Base-by-base conservation (phyloP, 768 basidiomycete genomes). In the Lentinula sp. region DNA sequence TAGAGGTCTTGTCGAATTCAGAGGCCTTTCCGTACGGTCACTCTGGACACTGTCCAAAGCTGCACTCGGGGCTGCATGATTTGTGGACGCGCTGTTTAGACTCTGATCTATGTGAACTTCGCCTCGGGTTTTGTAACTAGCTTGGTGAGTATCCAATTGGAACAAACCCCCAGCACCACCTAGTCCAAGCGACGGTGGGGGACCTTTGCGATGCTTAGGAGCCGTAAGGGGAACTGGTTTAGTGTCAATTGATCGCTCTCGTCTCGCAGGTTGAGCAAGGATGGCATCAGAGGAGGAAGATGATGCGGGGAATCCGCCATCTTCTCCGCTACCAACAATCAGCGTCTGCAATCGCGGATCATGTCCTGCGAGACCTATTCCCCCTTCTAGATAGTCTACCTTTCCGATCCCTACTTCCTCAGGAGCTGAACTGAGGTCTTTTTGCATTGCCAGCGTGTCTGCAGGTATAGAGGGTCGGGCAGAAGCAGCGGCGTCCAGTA, bases 361-460 rank as follows among this genome's bases (percentile, higher is more conserved):
- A 50, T 80, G 78, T 3, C 83, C 80, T 6, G 86, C 88, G 6
- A 77, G 78, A 21, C 83, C 77, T 37, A 92, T 80, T 15, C 91
- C 91, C 7, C 91, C 89, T 43, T 84, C 78, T 35, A 93, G 76
- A 74, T 89, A 93, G 68, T 86, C 81, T 9, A 84, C 83, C 53
- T 70, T 76, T 64, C 84, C 84, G 54, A 77, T 75, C 54, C 69
- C 72, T 4, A n/a, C 42, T 40, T 46, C 45, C n/a, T 59, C 57
- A 4, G 55, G 55, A 3, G 11, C 55, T 13, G 46, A 35, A 7
- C 45, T 31, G 9, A 59, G 18, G n/a, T 46, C 43, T 18, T 34
- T 16, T 5, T 18, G 45, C 13, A 59, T 32, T 16, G 39, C 31
- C 5, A 16, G 18, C 23, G 21, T 42, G 40, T 1, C 40, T 15